Evolutionary conservation across 1,284 basidiomycete genomes (phyloP), one percentile per base, ranked within the genome.

Genomic region (Amylostereum chailletii): DNA sequence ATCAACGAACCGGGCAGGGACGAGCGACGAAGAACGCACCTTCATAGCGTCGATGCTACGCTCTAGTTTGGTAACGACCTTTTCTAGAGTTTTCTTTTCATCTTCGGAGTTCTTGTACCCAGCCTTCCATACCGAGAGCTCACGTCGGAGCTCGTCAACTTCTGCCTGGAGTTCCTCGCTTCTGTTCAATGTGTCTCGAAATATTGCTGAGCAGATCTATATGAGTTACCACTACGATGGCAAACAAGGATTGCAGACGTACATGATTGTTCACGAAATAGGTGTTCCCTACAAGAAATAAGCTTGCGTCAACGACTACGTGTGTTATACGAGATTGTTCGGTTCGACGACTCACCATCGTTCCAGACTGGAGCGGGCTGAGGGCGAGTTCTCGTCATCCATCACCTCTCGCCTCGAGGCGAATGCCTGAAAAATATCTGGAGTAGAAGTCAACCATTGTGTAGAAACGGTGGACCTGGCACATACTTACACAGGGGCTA

Each of bases 101-200:
- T 64, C 62, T 26, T 70, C 66, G 11, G 62, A 60, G 4, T 58
- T 58, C 48, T 65, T 69, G 45, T 65, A 58, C 1, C 65, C 69
- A 26, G 58, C 52, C 54, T 70, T 70, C 69, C 69, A 71, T 11
- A 70, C 68, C 34, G 54, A 57, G 34, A 70, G 50, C 54, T 71
- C 69, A 42, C 63, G 59, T 54, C 69, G 65, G 27, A 69, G 61
- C 52, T 68, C 67, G 46, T 67, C 61, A 9, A 67, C 64, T 33
- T 62, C 57, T 3, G 52, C 51, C 47, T 61, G 59, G 10, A 70
- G 62, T 30, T 59, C 59, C 38, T 51, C 54, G 52, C 69, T 69
- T 42, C 55, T 54, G n/a, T 59, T 44, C 30, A 58, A 51, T 3
- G 65, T 68, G 50, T 57, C 59, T 45, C 58, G 59, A 55, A 68